These are phyloP conservation scores for Schwanniomyces occidentalis DNA, from an alignment of 805 yeast species.

Conservation along the genomic window DNA sequence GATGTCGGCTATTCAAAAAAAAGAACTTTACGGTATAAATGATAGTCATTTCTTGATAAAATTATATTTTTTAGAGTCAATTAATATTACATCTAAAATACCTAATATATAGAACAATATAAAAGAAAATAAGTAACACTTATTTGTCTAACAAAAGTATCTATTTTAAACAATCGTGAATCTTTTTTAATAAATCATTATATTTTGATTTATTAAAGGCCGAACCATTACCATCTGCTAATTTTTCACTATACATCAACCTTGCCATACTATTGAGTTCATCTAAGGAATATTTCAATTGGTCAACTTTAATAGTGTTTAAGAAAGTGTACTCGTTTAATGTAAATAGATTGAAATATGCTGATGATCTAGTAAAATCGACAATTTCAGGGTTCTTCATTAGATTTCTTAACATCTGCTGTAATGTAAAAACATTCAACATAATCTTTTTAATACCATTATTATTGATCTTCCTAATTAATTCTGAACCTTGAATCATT, in stretches of 20 bases:
- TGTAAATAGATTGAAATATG: constrained; percentile 58
- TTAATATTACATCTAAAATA: no score
- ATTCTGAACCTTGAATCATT: constrained; percentile 52
- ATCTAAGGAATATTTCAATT: constrained; percentile 35
- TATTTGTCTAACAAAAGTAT: no score
- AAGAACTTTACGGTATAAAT: no score
- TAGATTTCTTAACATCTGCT: constrained; percentile 66
- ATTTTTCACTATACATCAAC: constrained; percentile 49
- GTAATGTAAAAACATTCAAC: constrained; percentile 63
- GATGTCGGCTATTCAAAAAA: no score
- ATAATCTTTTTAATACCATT: constrained; percentile 61
- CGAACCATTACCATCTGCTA: constrained; percentile 39
- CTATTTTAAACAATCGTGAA: constrained; percentile 17
- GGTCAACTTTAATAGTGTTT: constrained; percentile 37
- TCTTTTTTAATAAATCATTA: constrained; percentile 32
- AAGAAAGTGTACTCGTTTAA: constrained; percentile 47
- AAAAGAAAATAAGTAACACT: no score
- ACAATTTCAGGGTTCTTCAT: constrained; percentile 52
- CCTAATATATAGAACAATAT: no score
- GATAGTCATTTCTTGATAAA: no score
- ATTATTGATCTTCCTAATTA: constrained; percentile 51
- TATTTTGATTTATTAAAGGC: constrained; percentile 40
- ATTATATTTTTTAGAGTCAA: no score
- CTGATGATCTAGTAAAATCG: constrained; percentile 52
- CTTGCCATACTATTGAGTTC: constrained; percentile 55